Conservation (phyloP, 2,329 filamentous ascomycete genomes). For the Aspergillus udagawae region DNA sequence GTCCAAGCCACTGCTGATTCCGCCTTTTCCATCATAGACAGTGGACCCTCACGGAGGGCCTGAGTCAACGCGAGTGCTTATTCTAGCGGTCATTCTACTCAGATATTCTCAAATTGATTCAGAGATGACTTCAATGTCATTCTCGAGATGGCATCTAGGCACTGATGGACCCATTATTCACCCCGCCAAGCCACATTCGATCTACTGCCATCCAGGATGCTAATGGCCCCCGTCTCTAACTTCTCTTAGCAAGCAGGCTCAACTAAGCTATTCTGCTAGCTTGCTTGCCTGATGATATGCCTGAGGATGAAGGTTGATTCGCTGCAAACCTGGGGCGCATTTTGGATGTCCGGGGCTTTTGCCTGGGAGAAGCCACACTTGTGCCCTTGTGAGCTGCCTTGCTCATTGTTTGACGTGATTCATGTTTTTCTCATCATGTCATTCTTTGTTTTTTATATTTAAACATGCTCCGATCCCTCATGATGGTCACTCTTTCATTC, state of each 20-base stretch:
- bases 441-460: not conserved
- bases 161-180: not conserved
- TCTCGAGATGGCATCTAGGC: not conserved
- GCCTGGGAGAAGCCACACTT: not conserved
- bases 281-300: not conserved
- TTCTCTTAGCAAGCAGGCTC: not conserved
- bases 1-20: slow-evolving; percentile 2
- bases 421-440: not conserved
- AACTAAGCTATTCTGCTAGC: not conserved
- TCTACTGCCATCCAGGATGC: not conserved
- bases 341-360: not conserved
- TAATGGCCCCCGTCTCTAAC: not conserved
- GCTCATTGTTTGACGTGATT: not conserved
- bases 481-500: not conserved
- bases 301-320: not conserved
- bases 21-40: not conserved
- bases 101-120: not conserved
- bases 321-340: not conserved
- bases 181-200: not conserved
- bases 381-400: not conserved
- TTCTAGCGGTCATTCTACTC: not conserved
- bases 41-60: not conserved
- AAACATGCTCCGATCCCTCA: not conserved
- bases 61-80: not conserved
- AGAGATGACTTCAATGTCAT: not conserved